phyloP scores from a whole-genome alignment of 768 basidiomycete species.

The Brasilioporus rufonigricans region DNA sequence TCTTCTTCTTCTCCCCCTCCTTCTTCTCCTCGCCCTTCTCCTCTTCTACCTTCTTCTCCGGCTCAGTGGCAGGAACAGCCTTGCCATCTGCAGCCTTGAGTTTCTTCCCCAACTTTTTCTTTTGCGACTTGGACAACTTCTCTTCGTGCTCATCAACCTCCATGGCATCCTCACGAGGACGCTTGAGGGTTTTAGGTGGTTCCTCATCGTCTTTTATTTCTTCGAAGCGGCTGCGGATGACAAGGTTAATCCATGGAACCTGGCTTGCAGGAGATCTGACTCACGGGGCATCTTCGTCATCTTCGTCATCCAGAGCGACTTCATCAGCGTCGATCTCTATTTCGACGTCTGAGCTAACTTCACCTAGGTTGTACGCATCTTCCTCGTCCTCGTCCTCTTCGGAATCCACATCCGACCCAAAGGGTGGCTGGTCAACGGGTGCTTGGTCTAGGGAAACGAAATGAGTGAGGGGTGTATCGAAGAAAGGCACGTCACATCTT shows the following conservation, averaged over 20 bases:
- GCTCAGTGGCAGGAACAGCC: slow-evolving; percentile 33
- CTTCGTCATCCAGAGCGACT: slow-evolving; percentile 51
- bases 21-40: slow-evolving; percentile 56
- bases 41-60: slow-evolving; percentile 30
- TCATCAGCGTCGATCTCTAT: slow-evolving; percentile 68
- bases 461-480: not conserved
- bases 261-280: slow-evolving; percentile 24
- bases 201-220: slow-evolving; percentile 48
- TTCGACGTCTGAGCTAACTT: slow-evolving; percentile 83
- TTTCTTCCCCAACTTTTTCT: slow-evolving; percentile 69
- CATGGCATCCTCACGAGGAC: slow-evolving; percentile 61
- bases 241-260: not conserved
- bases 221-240: slow-evolving; percentile 61
- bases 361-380: slow-evolving; percentile 56
- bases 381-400: slow-evolving; percentile 35
- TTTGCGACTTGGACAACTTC: slow-evolving; percentile 50
- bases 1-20: slow-evolving; percentile 60
- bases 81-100: slow-evolving; percentile 59
- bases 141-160: slow-evolving; percentile 38
- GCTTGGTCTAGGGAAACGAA: slow-evolving; percentile 47
- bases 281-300: slow-evolving; percentile 38
- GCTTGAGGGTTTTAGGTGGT: slow-evolving; percentile 55
- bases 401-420: slow-evolving; percentile 49
- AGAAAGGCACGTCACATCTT: slow-evolving; percentile 6
- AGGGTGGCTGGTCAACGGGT: slow-evolving; percentile 47